Base-by-base conservation (phyloP, 1,284 basidiomycete species). In the Leucoagaricus sp. region DNA sequence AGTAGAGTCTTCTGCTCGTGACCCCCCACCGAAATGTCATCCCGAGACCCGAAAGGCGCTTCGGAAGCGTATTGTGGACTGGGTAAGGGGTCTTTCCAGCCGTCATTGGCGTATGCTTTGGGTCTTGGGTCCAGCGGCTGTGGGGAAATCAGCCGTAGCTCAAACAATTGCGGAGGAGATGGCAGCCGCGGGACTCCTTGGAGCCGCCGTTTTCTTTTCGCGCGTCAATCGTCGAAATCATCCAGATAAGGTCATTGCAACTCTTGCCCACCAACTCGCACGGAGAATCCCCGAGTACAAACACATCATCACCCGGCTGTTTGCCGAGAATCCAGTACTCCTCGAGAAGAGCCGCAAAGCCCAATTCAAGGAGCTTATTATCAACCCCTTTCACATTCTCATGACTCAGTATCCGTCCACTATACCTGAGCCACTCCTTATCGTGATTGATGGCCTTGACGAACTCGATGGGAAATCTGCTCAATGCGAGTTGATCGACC, bases 131-230 rank as follows among this genome's bases (percentile, higher is more conserved):
- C 28, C 50, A 8, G 45, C 52, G 6, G 47, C 51, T 9, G 33
- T 33, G 8, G 57, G 46, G 1, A 49, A 54, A 46, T 54, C 57
- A 2, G 44, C 41, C 2, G 48, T 54, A 15, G 21, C 47, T 15
- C 57, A 54, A 49, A 36, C 57, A 3, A 12, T 45, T 5, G 45
- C 31, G 2, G 50, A 49, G 10, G 17, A 29, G 10, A 31, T 34
- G 15, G n/a, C 15, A 7, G 40, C 9, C 2, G 25, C 0, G 3
- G 15, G 38, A 5, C 15, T 8, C 8, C 19, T 50, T 12, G 38
- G 40, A 12, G 40, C 50, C 2, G 41, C 51, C 9, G 49, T 54
- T 51, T 58, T 53, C 29, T 44, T 58, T 21, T 53, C 47, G 10
- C 28, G 44, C 15, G 15, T 15, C 15, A 41, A 26, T 13, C 12